A percentile compares a stretch with the other conserved stretches of the same genome.
These are phyloP conservation scores for Lachancea kluyveri DNA, from an alignment of 805 yeast species.

Conservation along the genomic window DNA sequence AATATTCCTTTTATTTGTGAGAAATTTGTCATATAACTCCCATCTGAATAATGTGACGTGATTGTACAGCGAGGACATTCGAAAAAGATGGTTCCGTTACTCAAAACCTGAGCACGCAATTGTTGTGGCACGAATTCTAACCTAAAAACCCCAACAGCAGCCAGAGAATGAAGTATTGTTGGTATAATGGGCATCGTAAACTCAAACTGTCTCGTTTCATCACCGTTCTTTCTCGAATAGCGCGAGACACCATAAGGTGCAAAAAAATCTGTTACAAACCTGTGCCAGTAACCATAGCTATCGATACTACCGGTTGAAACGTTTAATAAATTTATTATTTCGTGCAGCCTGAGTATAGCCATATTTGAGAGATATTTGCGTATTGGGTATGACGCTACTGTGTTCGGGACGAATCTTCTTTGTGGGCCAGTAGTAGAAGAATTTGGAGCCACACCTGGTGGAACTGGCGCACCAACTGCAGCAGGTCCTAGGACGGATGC, in stretches of 20 bases:
- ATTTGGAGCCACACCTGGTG: constrained; percentile 1
- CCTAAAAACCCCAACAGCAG: constrained; percentile 43
- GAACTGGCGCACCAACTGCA: background rate
- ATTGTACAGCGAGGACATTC: constrained; percentile 46
- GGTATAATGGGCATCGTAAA: constrained; percentile 63
- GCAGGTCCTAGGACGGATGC: too few species aligned
- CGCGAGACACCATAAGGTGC: constrained; percentile 44
- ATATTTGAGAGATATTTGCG: constrained; percentile 41
- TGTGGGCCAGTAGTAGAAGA: constrained; percentile 1
- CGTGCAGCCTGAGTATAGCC: constrained; percentile 46
- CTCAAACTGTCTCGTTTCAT: constrained; percentile 53
- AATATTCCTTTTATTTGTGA: constrained; percentile 60
- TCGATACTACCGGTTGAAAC: constrained; percentile 37
- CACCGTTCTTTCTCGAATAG: constrained; percentile 39
- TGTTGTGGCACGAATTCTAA: constrained; percentile 47
- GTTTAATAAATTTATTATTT: constrained; percentile 42
- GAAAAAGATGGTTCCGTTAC: constrained; percentile 47
- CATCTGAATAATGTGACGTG: constrained; percentile 56
- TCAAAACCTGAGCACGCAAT: constrained; percentile 45
- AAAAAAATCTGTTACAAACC: constrained; percentile 44
- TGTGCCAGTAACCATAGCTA: constrained; percentile 45
- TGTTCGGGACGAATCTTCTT: constrained; percentile 8
- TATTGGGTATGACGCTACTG: constrained; percentile 21
- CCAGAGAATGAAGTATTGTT: constrained; percentile 45
- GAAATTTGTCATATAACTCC: constrained; percentile 56